phyloP scores from a whole-genome alignment of 305 asterid genomes.

The Stenogyne calaminthoides region DNA sequence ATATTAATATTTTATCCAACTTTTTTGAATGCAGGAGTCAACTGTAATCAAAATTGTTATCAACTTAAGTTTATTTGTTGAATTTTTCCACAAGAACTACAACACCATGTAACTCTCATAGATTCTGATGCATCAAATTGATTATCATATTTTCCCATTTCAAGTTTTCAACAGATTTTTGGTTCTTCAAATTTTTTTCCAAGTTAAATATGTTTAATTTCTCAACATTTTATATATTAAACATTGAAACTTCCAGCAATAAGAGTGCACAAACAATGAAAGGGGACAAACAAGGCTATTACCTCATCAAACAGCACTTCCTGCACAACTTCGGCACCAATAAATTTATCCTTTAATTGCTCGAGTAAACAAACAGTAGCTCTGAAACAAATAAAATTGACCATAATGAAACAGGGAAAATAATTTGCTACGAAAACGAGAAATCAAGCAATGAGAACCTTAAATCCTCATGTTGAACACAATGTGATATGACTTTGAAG shows the following conservation, averaged over 20 bases:
- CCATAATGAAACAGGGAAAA: slow-evolving; percentile 22
- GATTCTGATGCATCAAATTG: no score
- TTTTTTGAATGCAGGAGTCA: background rate
- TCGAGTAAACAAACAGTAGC: slow-evolving; percentile 66
- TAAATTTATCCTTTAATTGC: slow-evolving; percentile 58
- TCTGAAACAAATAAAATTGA: slow-evolving; percentile 42
- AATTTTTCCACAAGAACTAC: no score
- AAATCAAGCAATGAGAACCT: slow-evolving; percentile 49
- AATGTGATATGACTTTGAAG: slow-evolving; percentile 61
- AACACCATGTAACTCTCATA: no score
- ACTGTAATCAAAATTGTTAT: no score
- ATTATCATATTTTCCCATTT: no score
- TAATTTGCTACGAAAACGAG: slow-evolving; percentile 21
- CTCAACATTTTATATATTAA: no score
- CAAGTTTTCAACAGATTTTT: no score
- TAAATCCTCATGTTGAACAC: slow-evolving; percentile 66
- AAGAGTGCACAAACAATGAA: background rate
- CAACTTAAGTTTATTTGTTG: no score
- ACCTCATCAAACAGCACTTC: slow-evolving; percentile 85
- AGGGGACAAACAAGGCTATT: slow-evolving; percentile 26
- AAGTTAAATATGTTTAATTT: no score
- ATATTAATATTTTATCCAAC: background rate
- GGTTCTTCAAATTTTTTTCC: no score
- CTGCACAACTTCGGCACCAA: slow-evolving; percentile 44
- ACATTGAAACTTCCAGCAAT: no score